These are phyloP conservation scores for Cronartium ribicola DNA, from an alignment of 1,284 basidiomycete genomes.

Conservation along the genomic window DNA sequence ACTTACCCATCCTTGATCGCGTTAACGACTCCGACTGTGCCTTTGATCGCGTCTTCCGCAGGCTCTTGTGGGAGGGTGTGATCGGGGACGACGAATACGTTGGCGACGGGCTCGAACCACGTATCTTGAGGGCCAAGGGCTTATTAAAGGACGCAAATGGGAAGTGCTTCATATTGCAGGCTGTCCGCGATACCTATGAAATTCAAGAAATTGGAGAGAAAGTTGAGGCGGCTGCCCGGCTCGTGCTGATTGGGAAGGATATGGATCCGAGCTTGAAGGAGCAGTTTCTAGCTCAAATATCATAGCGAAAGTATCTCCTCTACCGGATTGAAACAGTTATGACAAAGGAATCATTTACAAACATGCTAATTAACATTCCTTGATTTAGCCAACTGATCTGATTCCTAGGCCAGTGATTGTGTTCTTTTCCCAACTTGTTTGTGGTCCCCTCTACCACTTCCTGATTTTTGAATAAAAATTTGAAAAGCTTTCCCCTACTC, in stretches of 20 bases:
- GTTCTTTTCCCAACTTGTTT: no score
- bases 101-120: background rate
- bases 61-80: conserved; percentile 32
- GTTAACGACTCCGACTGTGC: conserved; percentile 11
- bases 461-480: no score
- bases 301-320: background rate
- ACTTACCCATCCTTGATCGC: conserved; percentile 23
- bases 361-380: no score
- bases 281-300: conserved; percentile 25
- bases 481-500: no score
- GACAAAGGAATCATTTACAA: no score
- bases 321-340: no score
- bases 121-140: conserved; percentile 35
- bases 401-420: no score
- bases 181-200: conserved; percentile 35
- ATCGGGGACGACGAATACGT: conserved; percentile 19
- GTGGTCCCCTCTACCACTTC: no score
- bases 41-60: conserved; percentile 32
- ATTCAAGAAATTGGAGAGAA: conserved; percentile 19
- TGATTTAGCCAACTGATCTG: no score
- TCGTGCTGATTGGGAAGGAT: conserved; percentile 38
- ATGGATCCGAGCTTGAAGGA: conserved; percentile 17
- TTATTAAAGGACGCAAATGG: conserved; percentile 36
- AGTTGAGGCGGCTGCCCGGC: conserved; percentile 3
- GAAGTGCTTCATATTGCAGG: conserved; percentile 39